Base-by-base conservation (phyloP, 2,329 filamentous ascomycete genomes). In the Pseudocercospora pini-densiflorae region DNA sequence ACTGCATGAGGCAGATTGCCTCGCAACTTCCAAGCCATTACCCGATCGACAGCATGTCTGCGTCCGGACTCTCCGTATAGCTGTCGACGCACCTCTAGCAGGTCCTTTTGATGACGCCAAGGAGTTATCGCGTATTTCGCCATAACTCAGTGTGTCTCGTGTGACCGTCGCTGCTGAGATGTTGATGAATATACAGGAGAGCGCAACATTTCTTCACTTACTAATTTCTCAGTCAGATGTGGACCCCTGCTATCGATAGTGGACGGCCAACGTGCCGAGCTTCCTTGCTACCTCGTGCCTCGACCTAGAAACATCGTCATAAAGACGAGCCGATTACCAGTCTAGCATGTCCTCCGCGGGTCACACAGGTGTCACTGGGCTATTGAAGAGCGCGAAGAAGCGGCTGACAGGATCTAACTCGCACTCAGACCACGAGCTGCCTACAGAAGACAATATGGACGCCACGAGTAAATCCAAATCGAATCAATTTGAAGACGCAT, bases 1-100 rank as follows among this genome's bases (percentile, higher is more conserved):
- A 94, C 86, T 79, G 93, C 84, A 80, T 94, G 90, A 62, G 92
- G 92, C 68, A 93, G 90, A 73, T 88, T 88, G 70, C 89, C 89
- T 76, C 90, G 87, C 74, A 90, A 86, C 84, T 90, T 88, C 90
- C 90, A 88, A 61, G 75, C 71, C 64, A 73, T 70, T 43, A 83
- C 78, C 72, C 79, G 78, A 65, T 77, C 73, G 45, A 82, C 77
- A 23, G 80, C 81, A 43, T 72, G 72, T 64, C 76, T 74, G 60
- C 77, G 77, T 65, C 75, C 71, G 73, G 51, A 24, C 5, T 54
- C 31, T 27, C 55, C 81, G 77, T 91, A 93, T 71, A 94, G 86
- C 71, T 90, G 86, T 61, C 81, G 77, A 67, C 90, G 87, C 62
- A 93, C 87, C 58, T 81, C 78, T 64, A 92, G 84, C 67, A 94